Conservation (phyloP, 148 eudicot genomes). For the Silene uniflora region DNA sequence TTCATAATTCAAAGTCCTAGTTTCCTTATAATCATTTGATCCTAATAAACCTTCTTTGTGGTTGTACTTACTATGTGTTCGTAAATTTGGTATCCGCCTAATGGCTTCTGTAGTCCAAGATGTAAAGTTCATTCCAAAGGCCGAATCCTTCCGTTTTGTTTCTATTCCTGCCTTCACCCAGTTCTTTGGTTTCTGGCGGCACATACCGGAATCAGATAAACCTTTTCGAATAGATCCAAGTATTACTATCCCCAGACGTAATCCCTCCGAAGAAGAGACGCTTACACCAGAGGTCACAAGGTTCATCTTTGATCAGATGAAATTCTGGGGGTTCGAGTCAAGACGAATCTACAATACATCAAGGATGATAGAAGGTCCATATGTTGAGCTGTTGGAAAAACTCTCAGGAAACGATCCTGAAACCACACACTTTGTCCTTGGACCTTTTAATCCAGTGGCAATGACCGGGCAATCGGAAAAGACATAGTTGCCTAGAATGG, state of each 20-base stretch:
- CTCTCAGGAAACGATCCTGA: not conserved
- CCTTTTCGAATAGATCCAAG: not conserved
- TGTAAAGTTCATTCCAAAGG: constrained; percentile 28
- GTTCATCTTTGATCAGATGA: not conserved
- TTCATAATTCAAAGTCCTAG: too few species aligned
- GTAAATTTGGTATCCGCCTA: too few species aligned
- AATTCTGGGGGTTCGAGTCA: not conserved
- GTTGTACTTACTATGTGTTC: too few species aligned
- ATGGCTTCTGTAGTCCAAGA: constrained; percentile 45
- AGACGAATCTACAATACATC: not conserved
- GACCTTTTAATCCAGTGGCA: not conserved
- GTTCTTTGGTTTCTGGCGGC: constrained; percentile 12
- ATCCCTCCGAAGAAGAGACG: not conserved
- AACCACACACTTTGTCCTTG: not conserved
- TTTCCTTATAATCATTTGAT: too few species aligned
- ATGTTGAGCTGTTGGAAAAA: not conserved
- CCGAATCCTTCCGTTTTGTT: constrained; percentile 38
- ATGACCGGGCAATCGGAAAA: not conserved
- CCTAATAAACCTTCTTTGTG: too few species aligned
- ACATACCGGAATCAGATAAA: not conserved
- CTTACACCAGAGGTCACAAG: not conserved
- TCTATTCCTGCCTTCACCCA: constrained; percentile 35
- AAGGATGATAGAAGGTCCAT: not conserved
- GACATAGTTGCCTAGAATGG: not conserved
- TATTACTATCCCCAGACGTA: not conserved